Conservation (phyloP, 805 yeast species). For the Wickerhamomyces queroliae region DNA sequence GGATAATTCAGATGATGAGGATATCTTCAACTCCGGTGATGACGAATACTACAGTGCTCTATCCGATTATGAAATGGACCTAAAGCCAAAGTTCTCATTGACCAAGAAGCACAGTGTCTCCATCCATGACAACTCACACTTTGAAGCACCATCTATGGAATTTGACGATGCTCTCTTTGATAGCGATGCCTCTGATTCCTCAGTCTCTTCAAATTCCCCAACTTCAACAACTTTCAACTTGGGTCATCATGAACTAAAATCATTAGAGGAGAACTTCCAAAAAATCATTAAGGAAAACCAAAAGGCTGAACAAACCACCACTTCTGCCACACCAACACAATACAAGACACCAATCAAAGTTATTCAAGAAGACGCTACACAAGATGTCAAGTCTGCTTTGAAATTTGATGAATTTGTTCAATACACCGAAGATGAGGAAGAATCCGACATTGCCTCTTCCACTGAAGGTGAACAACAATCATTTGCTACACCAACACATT, state of each 20-base stretch:
- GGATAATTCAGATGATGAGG: constrained; percentile 15
- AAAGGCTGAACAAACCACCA: constrained; percentile 1
- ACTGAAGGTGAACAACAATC: constrained; percentile 4
- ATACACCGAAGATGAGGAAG: constrained; percentile 14
- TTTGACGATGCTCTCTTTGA: constrained; percentile 11
- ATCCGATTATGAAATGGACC: constrained; percentile 18
- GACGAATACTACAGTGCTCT: constrained; percentile 21
- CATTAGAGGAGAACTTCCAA: constrained; percentile 23
- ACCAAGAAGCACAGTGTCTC: background rate
- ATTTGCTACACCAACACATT: background rate
- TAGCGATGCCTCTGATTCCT: constrained; percentile 10
- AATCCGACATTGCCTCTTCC: constrained; percentile 1
- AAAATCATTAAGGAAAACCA: constrained; percentile 21
- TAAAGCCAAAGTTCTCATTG: constrained; percentile 9
- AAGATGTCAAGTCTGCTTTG: background rate
- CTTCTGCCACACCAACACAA: constrained; percentile 1
- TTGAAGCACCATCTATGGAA: background rate
- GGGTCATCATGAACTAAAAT: constrained; percentile 15
- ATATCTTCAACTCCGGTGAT: constrained; percentile 22
- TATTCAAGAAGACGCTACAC: background rate
- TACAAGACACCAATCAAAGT: constrained; percentile 3
- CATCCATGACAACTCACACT: background rate
- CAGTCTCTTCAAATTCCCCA: constrained; percentile 9
- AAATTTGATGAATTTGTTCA: constrained; percentile 17
- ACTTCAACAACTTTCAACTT: constrained; percentile 4